Percentiles rank a stretch among this genome's conserved stretches.
Conservation (phyloP, 805 yeast genomes). For the Naumovozyma baii region DNA sequence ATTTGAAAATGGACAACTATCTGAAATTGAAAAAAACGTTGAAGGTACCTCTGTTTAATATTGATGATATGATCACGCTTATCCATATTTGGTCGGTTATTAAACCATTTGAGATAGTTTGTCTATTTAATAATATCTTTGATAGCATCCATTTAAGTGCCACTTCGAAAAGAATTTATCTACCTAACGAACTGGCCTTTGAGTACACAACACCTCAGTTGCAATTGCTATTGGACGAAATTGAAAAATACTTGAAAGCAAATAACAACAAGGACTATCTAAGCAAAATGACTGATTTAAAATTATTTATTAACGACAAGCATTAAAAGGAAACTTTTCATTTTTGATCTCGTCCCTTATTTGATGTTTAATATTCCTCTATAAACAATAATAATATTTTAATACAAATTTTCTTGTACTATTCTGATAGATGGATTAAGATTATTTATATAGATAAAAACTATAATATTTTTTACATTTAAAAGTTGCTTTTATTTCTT, state of each 20-base stretch:
- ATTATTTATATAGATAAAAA: too few relatives aligned
- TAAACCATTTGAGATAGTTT: slow-evolving; percentile 14
- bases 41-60: slow-evolving; percentile 13
- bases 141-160: slow-evolving; percentile 25
- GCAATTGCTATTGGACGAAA: slow-evolving; percentile 4
- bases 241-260: background rate
- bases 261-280: background rate
- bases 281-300: background rate
- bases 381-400: too few relatives aligned
- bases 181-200: slow-evolving; percentile 15
- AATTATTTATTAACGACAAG: background rate
- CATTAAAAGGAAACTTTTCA: too few relatives aligned
- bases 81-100: slow-evolving; percentile 17
- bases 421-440: too few relatives aligned
- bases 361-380: too few relatives aligned
- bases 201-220: slow-evolving; percentile 11
- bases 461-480: too few relatives aligned
- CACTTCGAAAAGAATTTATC: slow-evolving; percentile 9
- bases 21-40: slow-evolving; percentile 22
- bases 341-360: too few relatives aligned
- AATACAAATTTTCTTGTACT: too few relatives aligned
- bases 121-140: slow-evolving; percentile 25
- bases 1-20: slow-evolving; percentile 16
- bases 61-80: slow-evolving; percentile 14
- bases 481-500: too few relatives aligned